phyloP scores from a whole-genome alignment of 73 alveolate species.

The Loxodes magnus region DNA sequence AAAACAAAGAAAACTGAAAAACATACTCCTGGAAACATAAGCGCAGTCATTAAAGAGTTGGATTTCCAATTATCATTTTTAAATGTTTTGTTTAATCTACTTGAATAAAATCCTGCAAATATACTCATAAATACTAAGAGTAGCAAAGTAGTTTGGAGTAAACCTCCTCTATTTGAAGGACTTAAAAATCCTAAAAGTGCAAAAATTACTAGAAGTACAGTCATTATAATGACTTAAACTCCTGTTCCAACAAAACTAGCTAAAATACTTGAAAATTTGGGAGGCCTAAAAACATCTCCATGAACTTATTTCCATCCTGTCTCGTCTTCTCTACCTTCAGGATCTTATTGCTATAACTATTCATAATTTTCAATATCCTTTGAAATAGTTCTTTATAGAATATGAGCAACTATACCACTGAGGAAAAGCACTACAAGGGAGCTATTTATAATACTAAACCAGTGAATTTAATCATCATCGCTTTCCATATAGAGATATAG shows the following conservation, averaged over 20 bases:
- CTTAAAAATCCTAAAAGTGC: constrained; percentile 27
- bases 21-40: constrained; percentile 26
- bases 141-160: constrained; percentile 15
- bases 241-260: constrained; percentile 34
- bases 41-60: constrained; percentile 14
- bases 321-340: constrained; percentile 27
- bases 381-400: not conserved
- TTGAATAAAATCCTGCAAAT: constrained; percentile 20
- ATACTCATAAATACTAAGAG: constrained; percentile 23
- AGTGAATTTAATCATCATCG: constrained; percentile 5
- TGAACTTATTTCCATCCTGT: constrained; percentile 40
- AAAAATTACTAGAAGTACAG: constrained; percentile 7
- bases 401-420: constrained; percentile 4
- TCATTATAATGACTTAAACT: constrained; percentile 15
- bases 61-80: constrained; percentile 29
- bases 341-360: not conserved
- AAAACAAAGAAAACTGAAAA: constrained; percentile 9
- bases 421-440: constrained; percentile 1
- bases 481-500: constrained; percentile 1
- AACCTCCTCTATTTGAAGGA: constrained; percentile 29
- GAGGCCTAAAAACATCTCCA: constrained; percentile 46
- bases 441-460: constrained; percentile 5
- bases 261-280: constrained; percentile 3
- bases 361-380: constrained; percentile 2
- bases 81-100: constrained; percentile 24